Percentiles rank a stretch among this genome's conserved stretches.
These are phyloP conservation scores for Chrysoporthe puriensis DNA, from an alignment of 2,329 filamentous ascomycete genomes.

Conservation along the genomic window DNA sequence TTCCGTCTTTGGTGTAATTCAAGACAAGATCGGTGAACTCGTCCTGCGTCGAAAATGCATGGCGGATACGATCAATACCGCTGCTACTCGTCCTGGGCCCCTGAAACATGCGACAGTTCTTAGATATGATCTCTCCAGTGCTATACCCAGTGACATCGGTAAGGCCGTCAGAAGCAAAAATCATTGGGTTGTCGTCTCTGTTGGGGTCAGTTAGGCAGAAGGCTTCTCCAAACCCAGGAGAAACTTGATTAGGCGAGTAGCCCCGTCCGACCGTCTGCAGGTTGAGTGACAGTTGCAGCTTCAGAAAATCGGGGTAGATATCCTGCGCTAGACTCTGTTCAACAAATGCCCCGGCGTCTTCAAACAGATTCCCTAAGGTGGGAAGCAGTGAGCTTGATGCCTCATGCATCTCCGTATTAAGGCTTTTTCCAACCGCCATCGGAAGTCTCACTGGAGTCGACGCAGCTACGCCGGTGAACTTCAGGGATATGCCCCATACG, in stretches of 20 bases:
- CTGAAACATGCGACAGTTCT: slow-evolving; percentile 23
- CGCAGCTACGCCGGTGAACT: slow-evolving; percentile 19
- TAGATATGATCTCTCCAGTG: neutral
- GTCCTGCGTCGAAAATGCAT: slow-evolving; percentile 6
- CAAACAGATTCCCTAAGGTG: slow-evolving; percentile 12
- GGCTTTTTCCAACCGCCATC: slow-evolving; percentile 9
- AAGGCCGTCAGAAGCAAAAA: slow-evolving; percentile 19
- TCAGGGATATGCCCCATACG: slow-evolving; percentile 13
- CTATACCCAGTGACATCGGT: slow-evolving; percentile 16
- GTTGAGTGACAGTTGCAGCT: slow-evolving; percentile 19
- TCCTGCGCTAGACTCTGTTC: slow-evolving; percentile 20
- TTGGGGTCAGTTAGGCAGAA: slow-evolving; percentile 18
- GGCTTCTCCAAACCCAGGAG: slow-evolving; percentile 18
- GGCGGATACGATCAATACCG: slow-evolving; percentile 20
- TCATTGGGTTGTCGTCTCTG: slow-evolving; percentile 7
- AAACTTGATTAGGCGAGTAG: slow-evolving; percentile 19
- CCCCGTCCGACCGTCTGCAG: slow-evolving; percentile 19
- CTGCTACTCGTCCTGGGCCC: slow-evolving; percentile 14
- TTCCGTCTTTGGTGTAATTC: slow-evolving; percentile 17
- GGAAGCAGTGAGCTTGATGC: slow-evolving; percentile 15
- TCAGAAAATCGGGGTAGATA: slow-evolving; percentile 24
- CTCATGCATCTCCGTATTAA: slow-evolving; percentile 17
- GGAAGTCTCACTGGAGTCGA: slow-evolving; percentile 18
- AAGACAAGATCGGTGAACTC: slow-evolving; percentile 24
- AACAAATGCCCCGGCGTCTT: slow-evolving; percentile 10